A percentile compares a stretch with the other conserved stretches of the same genome.
Conservation (phyloP, 352 stramenopile species). For the Phytophthora cactorum region DNA sequence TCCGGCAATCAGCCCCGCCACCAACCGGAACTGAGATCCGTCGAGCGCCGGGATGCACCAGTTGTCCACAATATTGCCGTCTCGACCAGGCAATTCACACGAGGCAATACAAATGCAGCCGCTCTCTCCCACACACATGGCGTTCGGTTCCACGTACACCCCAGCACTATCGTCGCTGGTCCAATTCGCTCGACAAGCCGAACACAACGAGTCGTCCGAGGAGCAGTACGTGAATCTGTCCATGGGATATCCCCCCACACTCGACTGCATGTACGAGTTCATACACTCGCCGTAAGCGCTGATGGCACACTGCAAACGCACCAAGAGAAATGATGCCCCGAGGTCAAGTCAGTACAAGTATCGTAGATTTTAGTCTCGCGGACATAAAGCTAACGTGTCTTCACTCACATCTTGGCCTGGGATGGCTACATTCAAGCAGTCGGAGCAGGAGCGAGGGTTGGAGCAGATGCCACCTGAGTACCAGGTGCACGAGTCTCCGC, state of each 20-base stretch:
- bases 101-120: conserved; percentile 54
- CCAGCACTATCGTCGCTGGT: conserved; percentile 15
- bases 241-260: conserved; percentile 32
- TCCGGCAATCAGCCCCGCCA: conserved; percentile 29
- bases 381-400: neutral
- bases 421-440: conserved; percentile 48
- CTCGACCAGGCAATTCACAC: conserved; percentile 39
- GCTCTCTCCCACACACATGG: conserved; percentile 36
- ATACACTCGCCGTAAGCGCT: conserved; percentile 40
- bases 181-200: conserved; percentile 35
- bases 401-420: conserved; percentile 34
- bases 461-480: conserved; percentile 37
- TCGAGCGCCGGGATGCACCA: conserved; percentile 35
- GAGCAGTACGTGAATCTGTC: conserved; percentile 50
- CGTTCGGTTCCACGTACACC: conserved; percentile 15
- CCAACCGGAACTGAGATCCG: conserved; percentile 34
- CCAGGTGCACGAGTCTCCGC: conserved; percentile 44
- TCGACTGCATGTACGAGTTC: conserved; percentile 33
- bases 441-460: conserved; percentile 37
- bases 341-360: neutral
- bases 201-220: conserved; percentile 33
- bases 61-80: conserved; percentile 31
- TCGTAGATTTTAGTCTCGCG: too few species aligned
- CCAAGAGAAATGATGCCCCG: neutral
- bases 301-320: conserved; percentile 38